Conservation (phyloP, 2,329 filamentous ascomycete species). For the Fusarium liriodendri region DNA sequence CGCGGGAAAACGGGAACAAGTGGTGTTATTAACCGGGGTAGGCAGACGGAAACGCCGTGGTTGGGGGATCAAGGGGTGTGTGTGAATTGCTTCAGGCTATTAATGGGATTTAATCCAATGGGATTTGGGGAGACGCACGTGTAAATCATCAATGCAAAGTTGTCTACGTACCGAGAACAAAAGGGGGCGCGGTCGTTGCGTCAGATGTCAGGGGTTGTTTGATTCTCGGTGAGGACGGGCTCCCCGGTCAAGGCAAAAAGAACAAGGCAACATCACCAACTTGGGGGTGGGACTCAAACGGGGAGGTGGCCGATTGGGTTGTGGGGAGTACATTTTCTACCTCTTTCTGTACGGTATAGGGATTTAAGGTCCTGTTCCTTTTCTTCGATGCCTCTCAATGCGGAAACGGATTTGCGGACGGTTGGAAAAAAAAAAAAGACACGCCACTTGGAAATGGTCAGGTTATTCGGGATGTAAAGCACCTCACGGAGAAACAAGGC, state of each 20-base stretch:
- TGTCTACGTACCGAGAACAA: not conserved
- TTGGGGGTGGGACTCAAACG: slow-evolving; percentile 11
- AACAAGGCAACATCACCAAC: not conserved
- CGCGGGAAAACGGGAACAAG: not conserved
- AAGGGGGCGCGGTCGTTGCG: not conserved
- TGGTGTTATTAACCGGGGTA: not conserved
- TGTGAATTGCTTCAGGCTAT: not conserved
- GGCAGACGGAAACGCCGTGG: not conserved
- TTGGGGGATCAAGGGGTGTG: not conserved
- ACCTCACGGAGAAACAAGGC: slow-evolving; percentile 37
- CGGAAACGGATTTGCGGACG: not conserved
- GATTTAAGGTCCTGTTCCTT: not conserved
- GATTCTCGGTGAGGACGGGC: not conserved
- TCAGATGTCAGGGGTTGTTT: not conserved
- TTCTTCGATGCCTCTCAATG: not conserved
- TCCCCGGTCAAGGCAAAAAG: not conserved
- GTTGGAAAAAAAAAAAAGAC: slow-evolving; percentile 11
- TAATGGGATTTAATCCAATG: slow-evolving; percentile 1
- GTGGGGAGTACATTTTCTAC: not conserved
- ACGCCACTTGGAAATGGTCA: slow-evolving; percentile 40
- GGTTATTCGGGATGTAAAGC: slow-evolving; percentile 36
- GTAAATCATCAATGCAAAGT: not conserved
- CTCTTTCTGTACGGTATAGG: not conserved
- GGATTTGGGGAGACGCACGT: not conserved
- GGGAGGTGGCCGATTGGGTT: slow-evolving; percentile 34